Evolutionary conservation across 148 eudicot species (phyloP), one percentile per base, ranked within the genome.

Genomic region (Chenopodium formosanum): DNA sequence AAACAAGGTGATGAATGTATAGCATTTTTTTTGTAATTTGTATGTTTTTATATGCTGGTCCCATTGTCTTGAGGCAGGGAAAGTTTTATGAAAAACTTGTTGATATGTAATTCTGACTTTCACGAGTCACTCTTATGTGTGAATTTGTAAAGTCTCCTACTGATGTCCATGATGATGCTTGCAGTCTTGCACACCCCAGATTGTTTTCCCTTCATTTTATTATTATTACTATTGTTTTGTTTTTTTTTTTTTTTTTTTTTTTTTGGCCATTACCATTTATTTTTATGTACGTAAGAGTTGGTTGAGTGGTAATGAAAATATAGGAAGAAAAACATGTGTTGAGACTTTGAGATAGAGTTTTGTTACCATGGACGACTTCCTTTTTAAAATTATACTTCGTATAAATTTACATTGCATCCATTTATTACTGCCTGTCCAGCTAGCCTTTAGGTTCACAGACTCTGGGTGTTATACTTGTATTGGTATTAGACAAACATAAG

Each of bases 1-100:
- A 91, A 81, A 93, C 97, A 40, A 91, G 97, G 97, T 89, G 74
- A 9, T 50, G n/a, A 85, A 17, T 62, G 29, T 16, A 69, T 66
- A 29, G 34, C 31, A 12, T 67, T 25, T 56, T 19, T 63, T 34
- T 79, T 72, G 62, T 65, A 29, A n/a, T 63, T 44, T 64, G 27
- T 2, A 14, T 56, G 17, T 9, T 68, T 46, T 50, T 79, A 19
- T 72, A 22, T 11, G 1, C 68, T 46, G 47, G 40, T 65, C 40
- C 47, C 13, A 70, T 64, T 78, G 25, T 44, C 40, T 72, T 13
- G 56, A 5, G 60, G 34, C 63, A 23, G 47, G 16, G 37, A 58
- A 44, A 48, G 47, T 16, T 73, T 8, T 8, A 3, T 31, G 2
- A 12, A 9, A 9, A 2, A 69, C 34, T 40, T 70, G 12, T 52